Percentiles rank a stretch among this genome's conserved stretches.
Conservation (phyloP, 805 yeast species). For the Candida patagonica region DNA sequence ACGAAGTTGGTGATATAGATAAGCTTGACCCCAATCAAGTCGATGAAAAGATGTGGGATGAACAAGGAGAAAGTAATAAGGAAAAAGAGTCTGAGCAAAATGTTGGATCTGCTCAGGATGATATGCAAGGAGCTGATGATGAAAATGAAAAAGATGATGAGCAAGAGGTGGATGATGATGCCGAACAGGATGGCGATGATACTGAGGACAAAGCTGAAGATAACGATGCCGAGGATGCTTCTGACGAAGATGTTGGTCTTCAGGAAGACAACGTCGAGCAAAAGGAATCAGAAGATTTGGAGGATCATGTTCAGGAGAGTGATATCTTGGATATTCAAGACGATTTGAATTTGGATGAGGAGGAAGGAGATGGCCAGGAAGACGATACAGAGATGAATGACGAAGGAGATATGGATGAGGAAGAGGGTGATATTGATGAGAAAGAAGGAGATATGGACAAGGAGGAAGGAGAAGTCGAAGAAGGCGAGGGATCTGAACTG, state of each 20-base stretch:
- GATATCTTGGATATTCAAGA: constrained; percentile 90
- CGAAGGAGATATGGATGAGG: constrained; percentile 27
- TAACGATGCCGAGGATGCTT: constrained; percentile 68
- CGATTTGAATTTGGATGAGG: constrained; percentile 82
- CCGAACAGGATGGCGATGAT: constrained; percentile 38
- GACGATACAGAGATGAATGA: constrained; percentile 37
- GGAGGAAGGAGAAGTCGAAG: constrained; percentile 20
- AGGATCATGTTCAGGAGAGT: constrained; percentile 66
- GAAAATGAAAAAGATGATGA: constrained; percentile 24
- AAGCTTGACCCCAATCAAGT: constrained; percentile 90
- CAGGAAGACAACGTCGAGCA: constrained; percentile 20
- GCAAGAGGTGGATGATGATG: constrained; percentile 37
- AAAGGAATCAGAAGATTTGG: constrained; percentile 37
- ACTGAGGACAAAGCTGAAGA: constrained; percentile 71
- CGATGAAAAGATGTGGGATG: constrained; percentile 98
- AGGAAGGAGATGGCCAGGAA: constrained; percentile 49
- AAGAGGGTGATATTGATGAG: constrained; percentile 25
- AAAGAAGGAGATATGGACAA: constrained; percentile 24
- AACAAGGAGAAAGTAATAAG: constrained; percentile 49
- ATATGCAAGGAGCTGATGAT: constrained; percentile 23
- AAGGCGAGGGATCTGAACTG: constrained; percentile 21
- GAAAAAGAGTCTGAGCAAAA: constrained; percentile 77
- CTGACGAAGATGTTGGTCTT: constrained; percentile 36
- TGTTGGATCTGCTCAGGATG: constrained; percentile 35
- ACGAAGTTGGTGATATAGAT: constrained; percentile 80